Base-by-base conservation (phyloP, 352 stramenopile species). In the Globisporangium abappressorium region DNA sequence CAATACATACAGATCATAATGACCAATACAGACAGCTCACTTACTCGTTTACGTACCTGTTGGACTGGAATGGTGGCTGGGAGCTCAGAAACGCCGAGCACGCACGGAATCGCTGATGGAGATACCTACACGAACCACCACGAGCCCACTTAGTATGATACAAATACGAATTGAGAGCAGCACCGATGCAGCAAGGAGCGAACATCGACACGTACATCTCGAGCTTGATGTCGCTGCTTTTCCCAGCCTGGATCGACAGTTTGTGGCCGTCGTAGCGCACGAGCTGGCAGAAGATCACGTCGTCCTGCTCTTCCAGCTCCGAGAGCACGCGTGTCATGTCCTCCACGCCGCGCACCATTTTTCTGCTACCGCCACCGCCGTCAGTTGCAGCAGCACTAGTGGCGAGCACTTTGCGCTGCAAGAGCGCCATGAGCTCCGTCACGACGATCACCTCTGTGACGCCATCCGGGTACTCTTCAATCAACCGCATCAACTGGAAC, bases 401-500 rank as follows among this genome's bases (percentile, higher is more conserved):
- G 1, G 26, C 26, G 41, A 62, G 43, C 47, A 79, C 70, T 11
- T 71, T 77, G 36, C 79, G 72, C 34, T 86, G 57, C 0, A 91
- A 60, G 38, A 77, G 69, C 58, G 73, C 69, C 57, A 80, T 73
- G 43, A 93, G 54, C 64, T 93, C 85, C 4, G 82, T 91, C 22
- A 91, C 46, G 22, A 90, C 69, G 12, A 92, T 69, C 1, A 80
- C 81, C 49, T 90, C 77, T 0, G 85, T 92, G 5, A 93, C 59
- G 20, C 85, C 85, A 67, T 89, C 81, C 1, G 85, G 85, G 65
- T 92, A 92, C 61, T 82, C 80, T 59, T 85, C 79, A 18, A 89
- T 63, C 12, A 93, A 58, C 0, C 72, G 75, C 57, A 93, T 57
- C 3, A 88, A 63, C 69, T 89, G 55, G 62, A 36, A 51, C 2